Evolutionary conservation across 164 flowering plant genomes (phyloP).

Genomic region (Vitis cinerea): DNA sequence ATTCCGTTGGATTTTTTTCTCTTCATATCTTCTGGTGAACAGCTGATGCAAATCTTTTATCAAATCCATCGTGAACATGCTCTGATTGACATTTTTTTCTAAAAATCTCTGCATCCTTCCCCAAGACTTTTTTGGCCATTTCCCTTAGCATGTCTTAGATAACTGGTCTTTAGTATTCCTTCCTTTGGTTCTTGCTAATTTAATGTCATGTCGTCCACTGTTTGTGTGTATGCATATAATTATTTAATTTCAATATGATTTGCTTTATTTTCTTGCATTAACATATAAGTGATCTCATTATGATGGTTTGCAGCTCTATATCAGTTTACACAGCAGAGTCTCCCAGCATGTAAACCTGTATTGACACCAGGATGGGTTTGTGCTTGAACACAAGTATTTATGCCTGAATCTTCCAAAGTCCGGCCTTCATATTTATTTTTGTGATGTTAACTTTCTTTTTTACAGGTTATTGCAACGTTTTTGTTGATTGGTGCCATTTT

Average conservation of each 20-base stretch:
- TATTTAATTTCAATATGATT: background rate
- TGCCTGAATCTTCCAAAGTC: background rate
- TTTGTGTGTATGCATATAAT: background rate
- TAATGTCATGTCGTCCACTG: too few relatives aligned
- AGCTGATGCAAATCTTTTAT: too few relatives aligned
- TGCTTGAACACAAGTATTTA: background rate
- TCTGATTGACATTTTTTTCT: too few relatives aligned
- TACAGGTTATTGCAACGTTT: slow-evolving; percentile 66
- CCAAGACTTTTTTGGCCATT: background rate
- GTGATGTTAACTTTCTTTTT: slow-evolving; percentile 10
- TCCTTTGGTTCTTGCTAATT: background rate
- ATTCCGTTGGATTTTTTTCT: too few relatives aligned
- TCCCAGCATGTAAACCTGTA: slow-evolving; percentile 87
- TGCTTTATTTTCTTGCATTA: background rate
- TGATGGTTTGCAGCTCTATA: slow-evolving; percentile 47
- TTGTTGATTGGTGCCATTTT: slow-evolving; percentile 54
- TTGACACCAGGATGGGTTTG: slow-evolving; percentile 78
- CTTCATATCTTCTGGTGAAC: too few relatives aligned
- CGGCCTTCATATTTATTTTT: background rate
- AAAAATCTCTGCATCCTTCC: background rate
- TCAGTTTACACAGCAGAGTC: slow-evolving; percentile 74
- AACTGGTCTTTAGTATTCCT: background rate
- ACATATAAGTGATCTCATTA: background rate
- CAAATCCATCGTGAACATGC: too few relatives aligned
- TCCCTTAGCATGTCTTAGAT: background rate